Conservation (phyloP, 148 eudicot species). For the Camellia granthamiana region DNA sequence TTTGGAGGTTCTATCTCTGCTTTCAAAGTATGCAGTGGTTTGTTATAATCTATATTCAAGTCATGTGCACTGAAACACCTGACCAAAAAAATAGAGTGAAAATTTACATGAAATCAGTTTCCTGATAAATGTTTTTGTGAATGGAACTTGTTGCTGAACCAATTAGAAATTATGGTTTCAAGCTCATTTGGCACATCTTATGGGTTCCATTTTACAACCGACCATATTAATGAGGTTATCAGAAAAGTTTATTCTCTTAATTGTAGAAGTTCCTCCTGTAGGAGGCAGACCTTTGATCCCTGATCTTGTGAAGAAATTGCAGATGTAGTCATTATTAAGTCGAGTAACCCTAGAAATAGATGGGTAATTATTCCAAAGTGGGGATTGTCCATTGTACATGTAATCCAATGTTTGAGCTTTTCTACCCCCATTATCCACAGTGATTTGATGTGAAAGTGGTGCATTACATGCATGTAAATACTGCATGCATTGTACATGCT, state of each 20-base stretch:
- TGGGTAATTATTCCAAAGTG: background rate
- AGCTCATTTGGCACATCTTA: background rate
- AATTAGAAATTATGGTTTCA: background rate
- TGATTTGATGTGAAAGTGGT: too few relatives aligned
- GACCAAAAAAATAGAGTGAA: too few relatives aligned
- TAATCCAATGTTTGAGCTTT: background rate
- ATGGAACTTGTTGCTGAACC: too few relatives aligned
- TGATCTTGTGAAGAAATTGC: background rate
- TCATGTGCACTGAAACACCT: too few relatives aligned
- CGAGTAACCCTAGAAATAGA: background rate
- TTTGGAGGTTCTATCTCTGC: too few relatives aligned
- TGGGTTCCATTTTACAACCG: background rate
- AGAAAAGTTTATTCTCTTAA: background rate
- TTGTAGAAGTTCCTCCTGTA: background rate
- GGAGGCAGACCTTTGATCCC: background rate
- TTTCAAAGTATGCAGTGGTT: too few relatives aligned
- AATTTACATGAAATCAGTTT: too few relatives aligned
- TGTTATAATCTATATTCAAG: too few relatives aligned
- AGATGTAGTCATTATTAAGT: background rate
- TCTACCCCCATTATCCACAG: too few relatives aligned
- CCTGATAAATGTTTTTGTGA: too few relatives aligned
- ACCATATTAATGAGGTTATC: background rate
- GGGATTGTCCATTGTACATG: background rate
- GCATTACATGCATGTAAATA: too few relatives aligned
- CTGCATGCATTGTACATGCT: too few relatives aligned